phyloP scores from a whole-genome alignment of 306 rosid genomes.

The Rosa persica region DNA sequence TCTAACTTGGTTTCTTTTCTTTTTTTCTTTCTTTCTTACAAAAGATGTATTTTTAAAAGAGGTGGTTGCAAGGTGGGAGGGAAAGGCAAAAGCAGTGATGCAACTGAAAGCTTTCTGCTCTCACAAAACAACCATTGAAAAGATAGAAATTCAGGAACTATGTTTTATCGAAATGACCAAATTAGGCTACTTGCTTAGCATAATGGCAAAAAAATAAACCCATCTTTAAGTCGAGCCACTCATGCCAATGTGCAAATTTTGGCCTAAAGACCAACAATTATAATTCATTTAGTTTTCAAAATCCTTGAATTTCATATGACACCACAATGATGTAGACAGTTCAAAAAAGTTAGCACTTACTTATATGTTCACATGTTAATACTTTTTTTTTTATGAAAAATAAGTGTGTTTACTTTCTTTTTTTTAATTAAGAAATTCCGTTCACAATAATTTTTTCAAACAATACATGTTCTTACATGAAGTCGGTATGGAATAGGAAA shows the following conservation, averaged over 20 bases:
- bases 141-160: not conserved
- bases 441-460: too few relatives aligned
- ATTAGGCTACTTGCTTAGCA: not conserved
- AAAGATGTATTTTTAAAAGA: not conserved
- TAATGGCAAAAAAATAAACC: not conserved
- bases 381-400: too few relatives aligned
- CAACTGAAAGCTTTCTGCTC: constrained; percentile 1
- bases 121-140: not conserved
- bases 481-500: too few relatives aligned
- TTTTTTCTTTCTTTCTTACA: not conserved
- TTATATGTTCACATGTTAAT: too few relatives aligned
- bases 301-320: not conserved
- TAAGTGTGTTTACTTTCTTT: too few relatives aligned
- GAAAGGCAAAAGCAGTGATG: constrained; percentile 4
- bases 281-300: not conserved
- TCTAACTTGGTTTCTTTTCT: not conserved
- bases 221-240: not conserved
- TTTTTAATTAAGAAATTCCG: too few relatives aligned
- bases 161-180: constrained; percentile 1
- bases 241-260: not conserved
- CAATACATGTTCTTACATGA: too few relatives aligned
- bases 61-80: not conserved
- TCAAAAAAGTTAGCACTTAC: too few relatives aligned
- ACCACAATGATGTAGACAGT: not conserved
- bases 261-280: not conserved